phyloP scores from a whole-genome alignment of 768 basidiomycete genomes.

The Boletellus emodensis region DNA sequence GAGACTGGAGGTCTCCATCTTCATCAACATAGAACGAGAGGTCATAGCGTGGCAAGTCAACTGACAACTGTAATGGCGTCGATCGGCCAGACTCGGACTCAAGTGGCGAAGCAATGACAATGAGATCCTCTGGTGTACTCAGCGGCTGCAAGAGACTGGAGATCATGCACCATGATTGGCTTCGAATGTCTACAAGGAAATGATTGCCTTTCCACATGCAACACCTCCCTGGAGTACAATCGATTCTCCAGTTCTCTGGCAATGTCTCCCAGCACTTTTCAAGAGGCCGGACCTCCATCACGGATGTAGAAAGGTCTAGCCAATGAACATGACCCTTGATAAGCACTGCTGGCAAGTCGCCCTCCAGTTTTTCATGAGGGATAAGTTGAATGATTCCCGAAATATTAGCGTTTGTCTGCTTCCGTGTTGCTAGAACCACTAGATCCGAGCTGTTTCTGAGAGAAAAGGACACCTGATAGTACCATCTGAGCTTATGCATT shows the following conservation, averaged over 20 bases:
- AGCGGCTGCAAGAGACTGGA: conserved; percentile 14
- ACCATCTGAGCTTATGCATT: neutral
- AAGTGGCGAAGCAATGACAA: conserved; percentile 8
- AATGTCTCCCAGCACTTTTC: conserved; percentile 16
- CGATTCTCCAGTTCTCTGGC: conserved; percentile 19
- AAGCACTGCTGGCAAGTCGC: conserved; percentile 11
- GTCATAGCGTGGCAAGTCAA: conserved; percentile 36
- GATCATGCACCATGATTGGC: conserved; percentile 21
- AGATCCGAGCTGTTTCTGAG: conserved; percentile 10
- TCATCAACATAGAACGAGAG: conserved; percentile 37
- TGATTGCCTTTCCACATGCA: conserved; percentile 1
- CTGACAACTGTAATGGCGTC: conserved; percentile 13
- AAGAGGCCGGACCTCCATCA: conserved; percentile 25
- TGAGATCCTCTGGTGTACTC: conserved; percentile 6
- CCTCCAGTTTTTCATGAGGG: conserved; percentile 12
- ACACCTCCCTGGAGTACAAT: neutral
- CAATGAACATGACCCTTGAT: conserved; percentile 22
- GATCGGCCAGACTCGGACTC: neutral
- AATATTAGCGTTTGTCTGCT: neutral
- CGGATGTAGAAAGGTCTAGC: conserved; percentile 18
- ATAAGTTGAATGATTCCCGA: conserved; percentile 15
- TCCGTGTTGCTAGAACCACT: conserved; percentile 12
- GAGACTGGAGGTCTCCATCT: conserved; percentile 33
- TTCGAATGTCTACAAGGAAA: conserved; percentile 24
- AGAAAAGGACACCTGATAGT: neutral